Evolutionary conservation across 805 yeast species (phyloP).

Genomic region (Kodamaea leandrae): DNA sequence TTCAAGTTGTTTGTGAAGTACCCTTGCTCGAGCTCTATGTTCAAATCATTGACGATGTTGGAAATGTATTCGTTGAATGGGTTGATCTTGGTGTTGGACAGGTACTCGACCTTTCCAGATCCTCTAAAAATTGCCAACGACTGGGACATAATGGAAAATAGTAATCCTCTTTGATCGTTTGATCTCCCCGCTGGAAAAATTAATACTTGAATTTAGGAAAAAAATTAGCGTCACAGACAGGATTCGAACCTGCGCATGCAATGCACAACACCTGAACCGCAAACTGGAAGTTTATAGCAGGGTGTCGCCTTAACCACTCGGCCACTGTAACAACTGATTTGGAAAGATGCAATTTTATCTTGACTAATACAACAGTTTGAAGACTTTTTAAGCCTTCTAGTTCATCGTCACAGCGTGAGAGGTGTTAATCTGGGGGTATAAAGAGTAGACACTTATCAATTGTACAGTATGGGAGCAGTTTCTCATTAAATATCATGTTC

Average conservation of each 20-base stretch:
- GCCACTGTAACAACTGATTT: conserved; percentile 25
- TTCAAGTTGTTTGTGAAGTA: conserved; percentile 31
- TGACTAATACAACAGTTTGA: too few relatives aligned
- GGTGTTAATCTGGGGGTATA: too few relatives aligned
- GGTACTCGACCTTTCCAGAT: conserved; percentile 38
- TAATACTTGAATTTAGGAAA: conserved; percentile 9
- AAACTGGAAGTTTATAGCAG: conserved; percentile 15
- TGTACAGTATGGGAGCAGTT: too few relatives aligned
- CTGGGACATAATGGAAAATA: conserved; percentile 33
- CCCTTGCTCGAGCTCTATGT: conserved; percentile 30
- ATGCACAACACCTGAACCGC: conserved; percentile 26
- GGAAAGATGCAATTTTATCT: neutral
- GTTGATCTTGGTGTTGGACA: conserved; percentile 31
- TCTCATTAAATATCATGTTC: too few relatives aligned
- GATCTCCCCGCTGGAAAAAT: neutral
- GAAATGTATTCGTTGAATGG: conserved; percentile 41
- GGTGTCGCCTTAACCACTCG: conserved; percentile 39
- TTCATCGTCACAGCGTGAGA: too few relatives aligned
- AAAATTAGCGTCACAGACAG: conserved; percentile 46
- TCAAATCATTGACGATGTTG: conserved; percentile 35
- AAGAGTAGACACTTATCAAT: too few relatives aligned
- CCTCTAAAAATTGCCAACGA: conserved; percentile 35
- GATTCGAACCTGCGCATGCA: conserved; percentile 55
- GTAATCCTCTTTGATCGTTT: neutral
- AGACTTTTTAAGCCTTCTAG: too few relatives aligned